Percentiles rank a stretch among this genome's conserved stretches.
phyloP scores from a whole-genome alignment of 2,329 filamentous ascomycete species.

The Xenosphaeropsis pyriputrescens region DNA sequence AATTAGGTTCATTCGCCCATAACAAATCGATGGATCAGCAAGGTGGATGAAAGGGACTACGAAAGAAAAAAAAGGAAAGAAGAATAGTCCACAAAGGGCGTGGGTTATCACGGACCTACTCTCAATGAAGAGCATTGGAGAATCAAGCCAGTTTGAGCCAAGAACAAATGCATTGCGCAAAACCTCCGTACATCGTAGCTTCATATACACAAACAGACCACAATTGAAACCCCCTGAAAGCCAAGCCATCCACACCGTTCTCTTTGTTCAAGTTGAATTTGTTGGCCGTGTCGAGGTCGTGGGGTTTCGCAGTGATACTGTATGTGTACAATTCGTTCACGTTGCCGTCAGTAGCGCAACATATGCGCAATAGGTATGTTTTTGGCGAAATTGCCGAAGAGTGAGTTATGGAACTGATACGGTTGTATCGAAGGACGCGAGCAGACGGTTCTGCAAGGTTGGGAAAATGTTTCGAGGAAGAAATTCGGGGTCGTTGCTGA shows the following conservation, averaged over 20 bases:
- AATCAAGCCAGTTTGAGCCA: slow-evolving; percentile 5
- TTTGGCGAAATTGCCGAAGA: slow-evolving; percentile 5
- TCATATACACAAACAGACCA: slow-evolving; percentile 12
- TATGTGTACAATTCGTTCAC: slow-evolving; percentile 11
- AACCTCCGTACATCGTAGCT: slow-evolving; percentile 12
- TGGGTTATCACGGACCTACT: not conserved
- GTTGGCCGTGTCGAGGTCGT: slow-evolving; percentile 11
- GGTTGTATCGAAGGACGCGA: slow-evolving; percentile 2
- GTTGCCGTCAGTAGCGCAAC: slow-evolving; percentile 6
- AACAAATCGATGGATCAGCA: too few species aligned
- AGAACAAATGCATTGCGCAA: slow-evolving; percentile 7
- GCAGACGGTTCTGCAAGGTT: slow-evolving; percentile 5
- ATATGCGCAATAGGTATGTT: slow-evolving; percentile 16
- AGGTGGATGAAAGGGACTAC: too few species aligned
- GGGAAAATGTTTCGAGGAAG: not conserved
- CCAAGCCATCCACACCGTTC: slow-evolving; percentile 5
- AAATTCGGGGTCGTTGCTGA: not conserved
- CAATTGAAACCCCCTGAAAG: slow-evolving; percentile 3
- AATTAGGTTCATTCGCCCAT: too few species aligned
- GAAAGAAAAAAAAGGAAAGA: too few species aligned
- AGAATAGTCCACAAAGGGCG: slow-evolving; percentile 1
- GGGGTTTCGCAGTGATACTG: slow-evolving; percentile 8
- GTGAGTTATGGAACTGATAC: slow-evolving; percentile 1
- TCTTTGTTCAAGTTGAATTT: slow-evolving; percentile 6
- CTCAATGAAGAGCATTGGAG: slow-evolving; percentile 2